Base-by-base conservation (phyloP, 768 basidiomycete species). In the Kwoniella shandongensis region DNA sequence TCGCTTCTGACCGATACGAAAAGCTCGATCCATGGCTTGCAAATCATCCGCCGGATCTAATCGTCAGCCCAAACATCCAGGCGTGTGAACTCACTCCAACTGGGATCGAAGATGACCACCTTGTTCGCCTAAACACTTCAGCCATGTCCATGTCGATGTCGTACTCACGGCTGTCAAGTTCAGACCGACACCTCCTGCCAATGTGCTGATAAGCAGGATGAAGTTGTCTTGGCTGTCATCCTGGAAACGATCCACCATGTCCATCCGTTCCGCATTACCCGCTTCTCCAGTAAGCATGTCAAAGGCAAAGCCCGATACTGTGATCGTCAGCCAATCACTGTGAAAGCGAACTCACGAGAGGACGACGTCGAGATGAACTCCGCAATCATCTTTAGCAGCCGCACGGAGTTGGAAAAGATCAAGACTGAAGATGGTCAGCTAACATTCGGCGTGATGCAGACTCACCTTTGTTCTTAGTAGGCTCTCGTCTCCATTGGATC, bases 31-130 rank as follows among this genome's bases (percentile, higher is more conserved):
- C 77, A 77, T 77, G 0, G 78, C 77, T 60, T 78, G 94, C 7
- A 97, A 77, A 72, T 99, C 94, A 65, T 96, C 89, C 0, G 93
- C 90, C 4, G 94, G 94, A 77, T 97, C 91, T 93, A 57, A 6
- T 2, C 23, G 39, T 66, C 23, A 58, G 55, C 29, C 4, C 22
- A 10, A 23, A 11, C 32, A 4, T 10, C 4, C n/a, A n/a, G n/a
- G n/a, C n/a, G n/a, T n/a, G n/a, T n/a, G n/a, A 20, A 79, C 88
- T 73, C 75, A 91, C 91, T 97, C 93, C 93, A 97, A 63, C 91
- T 90, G 3, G 93, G 91, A 78, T 93, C 90, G 72, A 94, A 91
- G 39, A 92, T 88, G 25, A 92, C 88, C 20, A 96, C 94, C 77
- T 89, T 92, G 72, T 98, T 97, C 2, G 94, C 76, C 61, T 70